phyloP scores from a whole-genome alignment of 352 stramenopile genomes.

The Phytophthora podocarpi region DNA sequence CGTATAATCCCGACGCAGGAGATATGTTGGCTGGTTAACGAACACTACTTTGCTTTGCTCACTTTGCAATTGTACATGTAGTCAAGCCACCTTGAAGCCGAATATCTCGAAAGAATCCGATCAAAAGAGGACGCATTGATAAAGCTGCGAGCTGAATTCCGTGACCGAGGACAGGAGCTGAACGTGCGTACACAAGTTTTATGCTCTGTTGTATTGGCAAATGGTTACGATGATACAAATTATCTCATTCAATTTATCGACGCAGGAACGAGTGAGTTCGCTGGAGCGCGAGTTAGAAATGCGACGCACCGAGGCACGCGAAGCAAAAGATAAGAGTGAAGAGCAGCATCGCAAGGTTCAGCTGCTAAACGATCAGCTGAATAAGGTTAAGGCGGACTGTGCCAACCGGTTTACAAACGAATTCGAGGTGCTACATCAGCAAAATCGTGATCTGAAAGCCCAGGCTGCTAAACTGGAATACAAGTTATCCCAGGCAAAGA shows the following conservation, averaged over 20 bases:
- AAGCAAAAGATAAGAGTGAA: constrained; percentile 67
- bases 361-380: constrained; percentile 72
- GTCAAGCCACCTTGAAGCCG: constrained; percentile 50
- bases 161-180: constrained; percentile 58
- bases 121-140: constrained; percentile 56
- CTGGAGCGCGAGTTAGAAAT: constrained; percentile 70
- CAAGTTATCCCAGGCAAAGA: constrained; percentile 46
- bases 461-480: constrained; percentile 59
- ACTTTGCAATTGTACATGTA: constrained; percentile 19
- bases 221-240: too few species aligned
- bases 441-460: constrained; percentile 69
- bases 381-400: constrained; percentile 75
- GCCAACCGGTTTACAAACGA: constrained; percentile 55
- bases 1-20: background rate
- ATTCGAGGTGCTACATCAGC: constrained; percentile 54
- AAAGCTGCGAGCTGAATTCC: constrained; percentile 54
- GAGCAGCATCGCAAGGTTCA: constrained; percentile 69
- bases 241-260: background rate
- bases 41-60: too few species aligned
- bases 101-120: constrained; percentile 51
- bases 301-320: constrained; percentile 55
- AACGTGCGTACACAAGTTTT: constrained; percentile 36
- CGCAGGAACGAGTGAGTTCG: constrained; percentile 42
- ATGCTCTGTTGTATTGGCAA: background rate
- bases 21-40: background rate